A percentile compares a stretch with the other conserved stretches of the same genome.
These are phyloP conservation scores for Colletotrichum brevisporum DNA, from an alignment of 2,329 filamentous ascomycete genomes.

Conservation along the genomic window DNA sequence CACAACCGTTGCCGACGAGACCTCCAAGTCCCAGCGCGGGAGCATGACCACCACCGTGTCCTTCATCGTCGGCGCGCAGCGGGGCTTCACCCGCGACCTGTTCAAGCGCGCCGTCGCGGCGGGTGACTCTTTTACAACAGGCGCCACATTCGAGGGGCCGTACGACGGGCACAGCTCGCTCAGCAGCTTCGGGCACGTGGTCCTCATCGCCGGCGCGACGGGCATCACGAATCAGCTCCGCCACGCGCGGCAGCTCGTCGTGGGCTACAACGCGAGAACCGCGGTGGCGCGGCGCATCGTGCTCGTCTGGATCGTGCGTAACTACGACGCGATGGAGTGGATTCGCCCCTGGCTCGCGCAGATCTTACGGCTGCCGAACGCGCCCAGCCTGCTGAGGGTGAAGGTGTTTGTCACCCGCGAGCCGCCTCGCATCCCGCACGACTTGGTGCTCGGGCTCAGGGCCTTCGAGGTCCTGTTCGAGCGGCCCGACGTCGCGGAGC, in stretches of 20 bases:
- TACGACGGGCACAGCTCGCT: conserved; percentile 75
- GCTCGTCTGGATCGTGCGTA: conserved; percentile 80
- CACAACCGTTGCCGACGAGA: conserved; percentile 63
- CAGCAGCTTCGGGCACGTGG: conserved; percentile 78
- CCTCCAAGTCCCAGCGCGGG: conserved; percentile 42
- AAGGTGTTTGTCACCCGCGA: conserved; percentile 79
- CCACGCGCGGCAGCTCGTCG: conserved; percentile 72
- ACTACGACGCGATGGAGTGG: conserved; percentile 79
- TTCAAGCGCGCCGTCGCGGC: conserved; percentile 69
- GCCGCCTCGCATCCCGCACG: conserved; percentile 54
- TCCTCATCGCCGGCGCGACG: conserved; percentile 79
- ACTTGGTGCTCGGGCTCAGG: conserved; percentile 57
- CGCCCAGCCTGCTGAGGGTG: conserved; percentile 76
- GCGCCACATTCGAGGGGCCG: conserved; percentile 76
- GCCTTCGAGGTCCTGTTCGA: conserved; percentile 79
- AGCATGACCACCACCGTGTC: conserved; percentile 58
- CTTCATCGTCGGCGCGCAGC: conserved; percentile 75
- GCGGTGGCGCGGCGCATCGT: conserved; percentile 75
- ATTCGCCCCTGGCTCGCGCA: conserved; percentile 73
- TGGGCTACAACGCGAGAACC: conserved; percentile 63
- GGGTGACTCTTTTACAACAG: conserved; percentile 62
- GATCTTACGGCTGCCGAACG: conserved; percentile 73
- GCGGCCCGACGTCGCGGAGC: conserved; percentile 72
- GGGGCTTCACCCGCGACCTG: conserved; percentile 76
- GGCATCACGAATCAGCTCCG: conserved; percentile 82